Base-by-base conservation (phyloP, 768 basidiomycete species). In the Mycena maculata region DNA sequence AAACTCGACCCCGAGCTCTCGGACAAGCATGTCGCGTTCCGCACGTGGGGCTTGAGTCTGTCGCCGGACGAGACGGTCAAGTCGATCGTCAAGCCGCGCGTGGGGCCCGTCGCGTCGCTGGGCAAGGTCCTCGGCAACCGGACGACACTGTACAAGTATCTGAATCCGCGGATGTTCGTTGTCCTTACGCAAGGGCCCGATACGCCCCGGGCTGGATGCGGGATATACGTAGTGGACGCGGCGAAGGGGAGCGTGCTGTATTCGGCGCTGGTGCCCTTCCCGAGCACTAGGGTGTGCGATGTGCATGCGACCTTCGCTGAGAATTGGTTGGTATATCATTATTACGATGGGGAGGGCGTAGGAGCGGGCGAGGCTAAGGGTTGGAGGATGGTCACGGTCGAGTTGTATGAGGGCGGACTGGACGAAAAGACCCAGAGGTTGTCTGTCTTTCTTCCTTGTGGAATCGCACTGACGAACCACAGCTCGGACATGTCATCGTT, bases 311-410 rank as follows among this genome's bases (percentile, higher is more conserved):
- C 82, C 3, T 80, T 99, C 59, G 84, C 86, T 25, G 96, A 98
- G 79, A 98, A 99, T 76, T 98, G 96, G 96, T 76, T 99, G 47
- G 91, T 95, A 10, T 97, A 95, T 79, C 85, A 91, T 63, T 96
- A 93, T 75, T 95, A 90, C 74, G 91, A 94, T 56, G 85, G 83
- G 15, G 84, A 87, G 23, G 77, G 80, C 45, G 79, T 74, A 38
- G 83, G 83, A 25, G 71, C 76, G 5, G 85, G 80, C 2, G 77
- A 83, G 73, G 79, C 88, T 3, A 93, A 92, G 73, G 90, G 93
- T 0, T 87, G 90, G 74, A 83, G 88, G 54, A 78, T 97, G 53
- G 90, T 95, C 3, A 91, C 87, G 20, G 92, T 96, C 4, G 97
- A 99, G 79, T 80, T 98, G 50, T 98, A 96, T 76, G 96, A 99